Percentiles rank a stretch among this genome's conserved stretches.
These are phyloP conservation scores for Fomitopsis schrenkii DNA, from an alignment of 1,284 basidiomycete species.

Conservation along the genomic window DNA sequence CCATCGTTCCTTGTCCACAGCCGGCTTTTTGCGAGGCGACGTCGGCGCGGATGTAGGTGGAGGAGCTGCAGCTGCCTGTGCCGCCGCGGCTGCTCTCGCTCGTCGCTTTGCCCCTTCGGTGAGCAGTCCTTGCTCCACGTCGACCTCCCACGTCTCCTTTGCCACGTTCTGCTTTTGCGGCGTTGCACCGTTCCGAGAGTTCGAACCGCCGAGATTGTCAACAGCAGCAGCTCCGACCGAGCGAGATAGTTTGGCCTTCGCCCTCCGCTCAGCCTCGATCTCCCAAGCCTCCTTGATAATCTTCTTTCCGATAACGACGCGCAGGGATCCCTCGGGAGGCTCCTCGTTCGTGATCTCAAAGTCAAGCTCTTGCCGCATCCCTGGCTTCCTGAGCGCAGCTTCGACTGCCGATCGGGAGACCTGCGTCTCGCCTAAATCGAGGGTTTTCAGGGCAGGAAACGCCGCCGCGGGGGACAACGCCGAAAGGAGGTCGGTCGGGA, in stretches of 20 bases:
- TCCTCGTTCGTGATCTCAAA: slow-evolving; percentile 52
- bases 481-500: slow-evolving; percentile 42
- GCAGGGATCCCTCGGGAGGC: slow-evolving; percentile 45
- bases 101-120: slow-evolving; percentile 68
- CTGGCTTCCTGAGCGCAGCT: slow-evolving; percentile 33
- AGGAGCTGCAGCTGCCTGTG: slow-evolving; percentile 6
- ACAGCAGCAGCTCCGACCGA: slow-evolving; percentile 4
- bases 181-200: neutral
- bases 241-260: slow-evolving; percentile 26
- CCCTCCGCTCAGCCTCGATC: slow-evolving; percentile 58
- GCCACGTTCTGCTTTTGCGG: slow-evolving; percentile 3
- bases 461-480: slow-evolving; percentile 13
- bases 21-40: slow-evolving; percentile 21
- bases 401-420: slow-evolving; percentile 43
- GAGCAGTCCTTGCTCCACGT: slow-evolving; percentile 66
- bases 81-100: slow-evolving; percentile 32
- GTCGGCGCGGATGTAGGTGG: slow-evolving; percentile 14
- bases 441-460: slow-evolving; percentile 49
- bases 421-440: slow-evolving; percentile 65
- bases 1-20: slow-evolving; percentile 62
- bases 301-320: slow-evolving; percentile 63
- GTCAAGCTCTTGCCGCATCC: slow-evolving; percentile 40
- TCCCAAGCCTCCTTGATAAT: slow-evolving; percentile 74
- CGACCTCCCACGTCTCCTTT: slow-evolving; percentile 44
- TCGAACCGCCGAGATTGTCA: neutral